Evolutionary conservation across 345 rosid species (phyloP).

Genomic region (Garcia nutans): DNA sequence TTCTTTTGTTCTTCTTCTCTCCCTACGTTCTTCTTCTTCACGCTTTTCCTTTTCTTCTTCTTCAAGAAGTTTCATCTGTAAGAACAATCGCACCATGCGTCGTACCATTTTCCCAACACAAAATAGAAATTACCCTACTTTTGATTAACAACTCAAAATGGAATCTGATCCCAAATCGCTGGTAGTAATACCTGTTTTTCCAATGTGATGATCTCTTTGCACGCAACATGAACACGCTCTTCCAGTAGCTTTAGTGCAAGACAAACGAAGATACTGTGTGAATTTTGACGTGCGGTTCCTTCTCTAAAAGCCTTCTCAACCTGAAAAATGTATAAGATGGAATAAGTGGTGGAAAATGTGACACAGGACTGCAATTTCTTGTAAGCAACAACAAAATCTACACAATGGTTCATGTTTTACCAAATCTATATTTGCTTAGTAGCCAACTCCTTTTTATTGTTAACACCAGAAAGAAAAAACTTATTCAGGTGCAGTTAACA

Average conservation of each 20-base stretch:
- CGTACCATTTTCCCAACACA: background rate
- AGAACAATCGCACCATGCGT: constrained; percentile 7
- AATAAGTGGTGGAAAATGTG: constrained; percentile 5
- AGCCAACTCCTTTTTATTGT: background rate
- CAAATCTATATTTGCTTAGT: background rate
- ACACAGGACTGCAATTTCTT: background rate
- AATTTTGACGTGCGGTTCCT: constrained; percentile 96
- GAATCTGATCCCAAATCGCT: constrained; percentile 17
- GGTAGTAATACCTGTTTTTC: constrained; percentile 78
- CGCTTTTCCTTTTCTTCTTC: constrained; percentile 97
- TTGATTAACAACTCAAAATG: background rate
- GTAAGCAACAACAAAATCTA: constrained; percentile 1
- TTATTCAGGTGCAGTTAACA: background rate
- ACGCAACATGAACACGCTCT: constrained; percentile 91
- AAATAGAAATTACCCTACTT: background rate
- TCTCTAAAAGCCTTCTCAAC: constrained; percentile 98
- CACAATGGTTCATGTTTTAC: constrained; percentile 2
- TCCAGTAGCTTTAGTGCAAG: constrained; percentile 80
- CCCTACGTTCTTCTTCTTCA: constrained; percentile 92
- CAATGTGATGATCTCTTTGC: constrained; percentile 86
- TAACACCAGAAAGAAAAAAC: background rate
- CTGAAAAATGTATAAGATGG: constrained; percentile 39
- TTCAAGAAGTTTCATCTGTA: constrained; percentile 83
- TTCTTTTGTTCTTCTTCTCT: constrained; percentile 83
- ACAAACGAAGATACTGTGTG: constrained; percentile 93